These are phyloP conservation scores for Hirsutella minnesotensis DNA, from an alignment of 2,329 filamentous ascomycete species.

Conservation along the genomic window DNA sequence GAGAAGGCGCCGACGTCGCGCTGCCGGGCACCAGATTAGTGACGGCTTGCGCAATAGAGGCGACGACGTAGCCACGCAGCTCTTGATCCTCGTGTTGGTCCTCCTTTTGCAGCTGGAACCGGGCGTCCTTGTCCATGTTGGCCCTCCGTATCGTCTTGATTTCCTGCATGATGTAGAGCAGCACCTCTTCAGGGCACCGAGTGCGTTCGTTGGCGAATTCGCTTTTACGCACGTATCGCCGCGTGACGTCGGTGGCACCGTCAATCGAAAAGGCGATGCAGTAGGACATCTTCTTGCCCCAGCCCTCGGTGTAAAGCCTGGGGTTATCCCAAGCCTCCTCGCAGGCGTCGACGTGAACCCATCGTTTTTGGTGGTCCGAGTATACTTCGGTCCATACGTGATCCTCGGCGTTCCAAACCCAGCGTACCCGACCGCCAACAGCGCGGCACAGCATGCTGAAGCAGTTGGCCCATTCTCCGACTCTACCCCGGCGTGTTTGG, in stretches of 20 bases:
- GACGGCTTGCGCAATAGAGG: conserved; percentile 61
- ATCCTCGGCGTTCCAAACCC: conserved; percentile 98
- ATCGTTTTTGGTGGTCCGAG: conserved; percentile 82
- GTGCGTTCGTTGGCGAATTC: conserved; percentile 64
- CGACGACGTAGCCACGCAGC: conserved; percentile 61
- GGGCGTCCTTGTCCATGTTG: conserved; percentile 77
- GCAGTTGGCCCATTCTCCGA: conserved; percentile 96
- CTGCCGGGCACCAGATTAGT: conserved; percentile 50
- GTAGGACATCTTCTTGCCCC: conserved; percentile 94
- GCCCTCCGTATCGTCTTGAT: conserved; percentile 74
- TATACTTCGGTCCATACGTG: conserved; percentile 98
- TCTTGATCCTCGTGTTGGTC: conserved; percentile 66
- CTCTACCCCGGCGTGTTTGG: conserved; percentile 73
- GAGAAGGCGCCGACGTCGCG: conserved; percentile 14
- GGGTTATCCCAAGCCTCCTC: conserved; percentile 95
- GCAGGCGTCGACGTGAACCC: conserved; percentile 94
- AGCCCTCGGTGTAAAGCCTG: conserved; percentile 82
- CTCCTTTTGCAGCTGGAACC: conserved; percentile 70
- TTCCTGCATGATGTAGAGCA: conserved; percentile 85
- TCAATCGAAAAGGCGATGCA: conserved; percentile 95
- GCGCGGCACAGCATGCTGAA: conserved; percentile 97
- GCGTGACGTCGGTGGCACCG: conserved; percentile 55
- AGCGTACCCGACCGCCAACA: conserved; percentile 79
- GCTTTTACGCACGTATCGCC: conserved; percentile 58
- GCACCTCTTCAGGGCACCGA: conserved; percentile 75